Base-by-base conservation (phyloP, 192 early-diverging fungal genomes). In the Blastocladiella britannica region DNA sequence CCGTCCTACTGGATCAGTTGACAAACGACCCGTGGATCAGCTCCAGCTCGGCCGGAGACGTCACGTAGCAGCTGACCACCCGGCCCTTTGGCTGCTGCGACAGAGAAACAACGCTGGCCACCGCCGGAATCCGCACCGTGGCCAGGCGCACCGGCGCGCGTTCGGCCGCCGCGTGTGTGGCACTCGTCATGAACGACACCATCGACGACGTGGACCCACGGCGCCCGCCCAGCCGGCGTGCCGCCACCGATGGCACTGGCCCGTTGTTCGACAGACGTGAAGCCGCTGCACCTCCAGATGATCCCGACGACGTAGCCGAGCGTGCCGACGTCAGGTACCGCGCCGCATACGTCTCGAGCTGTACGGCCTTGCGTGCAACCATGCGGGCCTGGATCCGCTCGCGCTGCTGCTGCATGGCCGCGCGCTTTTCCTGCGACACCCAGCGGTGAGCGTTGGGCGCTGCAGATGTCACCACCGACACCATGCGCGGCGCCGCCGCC, bases 1-100 rank as follows among this genome's bases (percentile, higher is more conserved):
- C n/a, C n/a, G n/a, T n/a, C n/a, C n/a, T n/a, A n/a, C 26, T 67
- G 62, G 29, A 58, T 65, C 57, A 65, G 47, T 65, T 65, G 9
- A 65, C 64, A 59, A 65, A 65, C 27, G 63, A 58, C 27, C 61
- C 59, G 30, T 65, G 64, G 27, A 65, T 62, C 25, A 51, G 58
- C 58, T 65, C 64, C 51, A 64, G 63, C 52, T 65, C 64, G n/a
- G 62, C 51, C 4, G 61, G 30, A 65, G 47, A 63, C 26, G 51
- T 30, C 25, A 65, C 43, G 28, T 58, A 53, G 55, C 61, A 54
- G 22, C 52, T 47, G 53, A 47, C 37, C 15, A n/a, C n/a, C n/a
- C n/a, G n/a, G n/a, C n/a, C n/a, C n/a, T n/a, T 47, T 47, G 37
- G n/a, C 37, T 12, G 15, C 37, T 1, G 37, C 15, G 2, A 47